Conservation (phyloP, 768 basidiomycete species). For the Naematelia encephala region DNA sequence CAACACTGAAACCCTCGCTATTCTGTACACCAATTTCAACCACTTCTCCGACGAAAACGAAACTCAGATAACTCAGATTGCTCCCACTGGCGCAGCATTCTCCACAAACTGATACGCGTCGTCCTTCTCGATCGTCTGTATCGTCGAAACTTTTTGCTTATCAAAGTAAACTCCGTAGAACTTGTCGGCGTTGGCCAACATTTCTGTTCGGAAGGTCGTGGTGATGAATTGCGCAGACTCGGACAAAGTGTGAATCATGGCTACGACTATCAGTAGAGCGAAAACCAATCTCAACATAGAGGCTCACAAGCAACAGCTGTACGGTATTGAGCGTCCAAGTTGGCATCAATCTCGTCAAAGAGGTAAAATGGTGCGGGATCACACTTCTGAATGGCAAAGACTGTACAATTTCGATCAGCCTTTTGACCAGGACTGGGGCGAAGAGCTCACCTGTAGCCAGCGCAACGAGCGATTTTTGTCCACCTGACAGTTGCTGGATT, state of each 20-base stretch:
- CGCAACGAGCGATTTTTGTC: conserved; percentile 95
- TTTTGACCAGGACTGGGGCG: background rate
- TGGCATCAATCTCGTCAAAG: conserved; percentile 99
- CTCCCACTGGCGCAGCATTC: conserved; percentile 35
- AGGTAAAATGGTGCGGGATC: conserved; percentile 99
- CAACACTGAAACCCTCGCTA: too few species aligned
- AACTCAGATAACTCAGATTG: conserved; percentile 1
- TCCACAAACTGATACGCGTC: conserved; percentile 95
- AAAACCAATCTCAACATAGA: background rate
- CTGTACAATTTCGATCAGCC: conserved; percentile 52
- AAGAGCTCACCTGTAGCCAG: conserved; percentile 71
- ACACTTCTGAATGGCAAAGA: conserved; percentile 98
- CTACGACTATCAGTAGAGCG: conserved; percentile 52
- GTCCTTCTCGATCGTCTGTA: conserved; percentile 78
- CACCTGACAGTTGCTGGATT: conserved; percentile 94
- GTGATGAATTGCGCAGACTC: conserved; percentile 92
- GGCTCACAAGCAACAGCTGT: conserved; percentile 87
- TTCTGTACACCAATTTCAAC: background rate
- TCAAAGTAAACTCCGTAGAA: conserved; percentile 97
- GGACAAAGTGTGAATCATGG: conserved; percentile 90
- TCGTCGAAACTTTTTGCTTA: conserved; percentile 89
- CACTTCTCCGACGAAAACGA: background rate
- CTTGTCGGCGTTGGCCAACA: conserved; percentile 91
- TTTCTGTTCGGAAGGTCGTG: conserved; percentile 96
- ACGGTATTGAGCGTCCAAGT: conserved; percentile 94